A percentile compares a stretch with the other conserved stretches of the same genome.
These are phyloP conservation scores for Cutaneotrichosporon curvatum DNA, from an alignment of 1,284 basidiomycete genomes.

Conservation along the genomic window DNA sequence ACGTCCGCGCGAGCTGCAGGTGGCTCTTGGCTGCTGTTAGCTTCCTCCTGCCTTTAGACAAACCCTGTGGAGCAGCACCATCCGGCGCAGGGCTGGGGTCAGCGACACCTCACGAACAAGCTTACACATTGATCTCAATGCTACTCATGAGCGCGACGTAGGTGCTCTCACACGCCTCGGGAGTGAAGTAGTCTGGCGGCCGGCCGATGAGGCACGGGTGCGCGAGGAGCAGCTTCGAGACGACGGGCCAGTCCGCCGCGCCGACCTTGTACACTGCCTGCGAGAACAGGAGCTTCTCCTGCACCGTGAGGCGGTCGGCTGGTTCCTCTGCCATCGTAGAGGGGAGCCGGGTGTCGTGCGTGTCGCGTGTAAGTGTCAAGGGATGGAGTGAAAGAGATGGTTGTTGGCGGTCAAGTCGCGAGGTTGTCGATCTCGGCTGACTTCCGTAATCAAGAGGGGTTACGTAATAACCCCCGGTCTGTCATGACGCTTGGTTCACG, in stretches of 20 bases:
- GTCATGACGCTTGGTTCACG: too few relatives aligned
- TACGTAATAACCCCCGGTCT: too few relatives aligned
- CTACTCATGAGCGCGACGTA: constrained; percentile 63
- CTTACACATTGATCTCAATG: constrained; percentile 61
- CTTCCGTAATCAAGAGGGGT: too few relatives aligned
- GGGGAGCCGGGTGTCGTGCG: background rate
- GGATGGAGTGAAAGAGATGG: too few relatives aligned
- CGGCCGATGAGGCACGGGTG: constrained; percentile 49
- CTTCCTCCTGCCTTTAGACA: background rate
- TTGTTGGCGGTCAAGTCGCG: background rate
- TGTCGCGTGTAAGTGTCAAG: background rate
- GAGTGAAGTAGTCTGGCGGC: constrained; percentile 59
- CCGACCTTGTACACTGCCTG: constrained; percentile 80
- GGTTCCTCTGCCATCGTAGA: constrained; percentile 9
- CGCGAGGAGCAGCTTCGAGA: constrained; percentile 60
- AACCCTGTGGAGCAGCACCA: constrained; percentile 27
- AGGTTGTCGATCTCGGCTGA: too few relatives aligned
- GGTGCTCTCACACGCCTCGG: constrained; percentile 59
- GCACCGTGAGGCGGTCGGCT: constrained; percentile 27
- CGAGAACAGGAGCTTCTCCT: constrained; percentile 60
- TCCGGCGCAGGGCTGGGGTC: constrained; percentile 35
- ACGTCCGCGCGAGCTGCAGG: constrained; percentile 62
- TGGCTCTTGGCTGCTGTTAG: constrained; percentile 50
- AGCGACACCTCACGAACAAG: constrained; percentile 5
- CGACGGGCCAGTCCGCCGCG: constrained; percentile 61